Conservation (phyloP, 805 yeast genomes). For the Brettanomyces nanus region DNA sequence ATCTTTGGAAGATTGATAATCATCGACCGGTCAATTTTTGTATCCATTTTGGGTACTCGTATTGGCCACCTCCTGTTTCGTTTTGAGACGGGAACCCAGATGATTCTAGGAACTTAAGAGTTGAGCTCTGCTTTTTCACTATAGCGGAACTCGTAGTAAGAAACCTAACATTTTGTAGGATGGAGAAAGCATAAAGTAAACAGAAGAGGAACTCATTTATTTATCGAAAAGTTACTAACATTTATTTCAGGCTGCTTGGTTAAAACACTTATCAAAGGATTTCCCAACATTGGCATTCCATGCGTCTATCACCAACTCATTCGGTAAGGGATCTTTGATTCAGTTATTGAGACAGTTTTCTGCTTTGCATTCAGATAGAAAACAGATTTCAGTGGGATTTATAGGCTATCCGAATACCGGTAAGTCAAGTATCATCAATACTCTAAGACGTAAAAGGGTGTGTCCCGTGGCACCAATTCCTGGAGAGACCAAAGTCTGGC, state of each 20-base stretch:
- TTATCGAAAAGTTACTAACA: constrained; percentile 10
- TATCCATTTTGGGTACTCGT: constrained; percentile 39
- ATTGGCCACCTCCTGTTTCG: constrained; percentile 23
- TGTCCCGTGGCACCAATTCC: constrained; percentile 98
- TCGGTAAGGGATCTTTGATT: constrained; percentile 94
- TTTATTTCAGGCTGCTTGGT: constrained; percentile 65
- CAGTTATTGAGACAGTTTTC: constrained; percentile 92
- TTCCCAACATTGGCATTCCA: constrained; percentile 96
- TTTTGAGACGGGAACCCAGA: constrained; percentile 35
- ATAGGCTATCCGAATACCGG: constrained; percentile 99
- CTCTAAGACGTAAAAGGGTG: constrained; percentile 89
- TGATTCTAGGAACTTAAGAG: constrained; percentile 63
- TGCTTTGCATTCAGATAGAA: constrained; percentile 81
- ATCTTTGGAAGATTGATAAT: constrained; percentile 84
- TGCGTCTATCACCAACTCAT: constrained; percentile 94
- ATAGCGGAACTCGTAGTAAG: constrained; percentile 73
- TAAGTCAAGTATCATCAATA: constrained; percentile 90
- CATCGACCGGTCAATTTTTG: constrained; percentile 39
- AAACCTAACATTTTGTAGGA: constrained; percentile 57
- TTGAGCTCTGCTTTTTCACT: constrained; percentile 47
- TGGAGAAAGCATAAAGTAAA: background rate
- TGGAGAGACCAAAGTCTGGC: constrained; percentile 99
- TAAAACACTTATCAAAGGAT: constrained; percentile 82
- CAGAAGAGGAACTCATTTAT: constrained; percentile 2
- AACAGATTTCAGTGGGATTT: constrained; percentile 94